phyloP scores from a whole-genome alignment of 192 early-diverging fungal genomes.

The Phlyctochytrium bullatum region DNA sequence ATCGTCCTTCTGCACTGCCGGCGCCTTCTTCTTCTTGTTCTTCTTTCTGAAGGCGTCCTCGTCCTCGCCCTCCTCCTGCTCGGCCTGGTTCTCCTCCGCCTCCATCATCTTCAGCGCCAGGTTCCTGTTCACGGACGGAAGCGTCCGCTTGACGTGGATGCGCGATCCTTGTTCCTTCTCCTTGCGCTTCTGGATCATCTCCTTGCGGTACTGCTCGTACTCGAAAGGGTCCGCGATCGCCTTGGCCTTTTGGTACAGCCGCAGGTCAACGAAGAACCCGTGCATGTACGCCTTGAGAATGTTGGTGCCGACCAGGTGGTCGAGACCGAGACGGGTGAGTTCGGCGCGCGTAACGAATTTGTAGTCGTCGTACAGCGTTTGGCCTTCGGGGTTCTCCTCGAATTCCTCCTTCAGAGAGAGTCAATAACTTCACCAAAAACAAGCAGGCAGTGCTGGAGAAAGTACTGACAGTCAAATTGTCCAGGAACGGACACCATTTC shows the following conservation, averaged over 20 bases:
- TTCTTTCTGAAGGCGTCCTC: slow-evolving; percentile 44
- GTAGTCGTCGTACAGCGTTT: slow-evolving; percentile 93
- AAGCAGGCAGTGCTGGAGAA: slow-evolving; percentile 1
- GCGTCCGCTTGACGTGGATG: slow-evolving; percentile 80
- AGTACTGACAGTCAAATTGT: slow-evolving; percentile 91
- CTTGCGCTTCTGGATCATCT: slow-evolving; percentile 74
- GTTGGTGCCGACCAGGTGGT: slow-evolving; percentile 88
- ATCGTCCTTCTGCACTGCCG: slow-evolving; percentile 70
- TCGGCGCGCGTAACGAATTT: slow-evolving; percentile 95
- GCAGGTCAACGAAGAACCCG: slow-evolving; percentile 95
- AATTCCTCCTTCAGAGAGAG: slow-evolving; percentile 44
- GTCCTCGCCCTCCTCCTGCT: slow-evolving; percentile 36
- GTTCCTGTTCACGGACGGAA: slow-evolving; percentile 91
- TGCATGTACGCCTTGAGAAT: slow-evolving; percentile 98
- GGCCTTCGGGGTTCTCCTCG: slow-evolving; percentile 80
- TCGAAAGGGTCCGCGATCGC: slow-evolving; percentile 95
- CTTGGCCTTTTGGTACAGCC: slow-evolving; percentile 93
- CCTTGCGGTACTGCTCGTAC: slow-evolving; percentile 86
- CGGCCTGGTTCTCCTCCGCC: slow-evolving; percentile 41
- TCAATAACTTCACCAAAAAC: neutral
- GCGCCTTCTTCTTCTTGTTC: slow-evolving; percentile 34
- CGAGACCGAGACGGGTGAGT: slow-evolving; percentile 78
- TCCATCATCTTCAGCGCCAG: slow-evolving; percentile 73
- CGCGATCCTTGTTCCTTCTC: slow-evolving; percentile 82
- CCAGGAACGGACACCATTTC: slow-evolving; percentile 88